Conservation (phyloP, 805 yeast species). For the Dipodascus geniculatus region DNA sequence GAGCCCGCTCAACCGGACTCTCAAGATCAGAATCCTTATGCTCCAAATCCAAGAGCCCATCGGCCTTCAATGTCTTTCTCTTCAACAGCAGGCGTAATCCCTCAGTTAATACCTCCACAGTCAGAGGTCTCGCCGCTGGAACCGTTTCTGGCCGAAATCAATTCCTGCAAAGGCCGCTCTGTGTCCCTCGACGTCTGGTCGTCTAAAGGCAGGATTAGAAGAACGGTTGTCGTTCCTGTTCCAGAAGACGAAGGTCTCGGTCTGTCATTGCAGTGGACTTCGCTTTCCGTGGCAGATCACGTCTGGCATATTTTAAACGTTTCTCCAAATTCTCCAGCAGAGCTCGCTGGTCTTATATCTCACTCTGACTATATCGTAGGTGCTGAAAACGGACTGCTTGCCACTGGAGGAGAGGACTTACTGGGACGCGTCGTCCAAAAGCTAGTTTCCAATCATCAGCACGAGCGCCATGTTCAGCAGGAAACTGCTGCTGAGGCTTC, state of each 20-base stretch:
- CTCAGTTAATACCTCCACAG: not conserved
- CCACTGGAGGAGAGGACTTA: conserved; percentile 78
- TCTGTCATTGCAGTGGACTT: conserved; percentile 58
- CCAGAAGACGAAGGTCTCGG: conserved; percentile 42
- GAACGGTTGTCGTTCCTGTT: conserved; percentile 22
- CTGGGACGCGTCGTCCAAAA: conserved; percentile 48
- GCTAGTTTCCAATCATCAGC: conserved; percentile 35
- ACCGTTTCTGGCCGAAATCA: conserved; percentile 31
- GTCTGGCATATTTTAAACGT: conserved; percentile 81
- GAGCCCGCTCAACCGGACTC: too few relatives aligned
- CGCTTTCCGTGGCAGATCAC: conserved; percentile 60
- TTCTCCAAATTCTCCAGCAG: conserved; percentile 70
- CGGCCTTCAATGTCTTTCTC: not conserved
- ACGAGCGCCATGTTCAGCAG: conserved; percentile 20
- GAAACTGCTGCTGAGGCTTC: conserved; percentile 2
- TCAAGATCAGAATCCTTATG: not conserved
- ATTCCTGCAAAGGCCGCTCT: conserved; percentile 28
- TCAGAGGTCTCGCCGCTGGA: conserved; percentile 14
- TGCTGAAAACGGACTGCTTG: conserved; percentile 72
- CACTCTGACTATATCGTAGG: conserved; percentile 84
- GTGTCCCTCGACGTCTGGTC: conserved; percentile 64
- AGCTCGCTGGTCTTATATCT: conserved; percentile 68
- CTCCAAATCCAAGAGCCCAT: not conserved
- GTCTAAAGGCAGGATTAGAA: conserved; percentile 54
- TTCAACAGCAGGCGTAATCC: not conserved